Conservation (phyloP, 768 basidiomycete species). For the Russula ochroleuca region DNA sequence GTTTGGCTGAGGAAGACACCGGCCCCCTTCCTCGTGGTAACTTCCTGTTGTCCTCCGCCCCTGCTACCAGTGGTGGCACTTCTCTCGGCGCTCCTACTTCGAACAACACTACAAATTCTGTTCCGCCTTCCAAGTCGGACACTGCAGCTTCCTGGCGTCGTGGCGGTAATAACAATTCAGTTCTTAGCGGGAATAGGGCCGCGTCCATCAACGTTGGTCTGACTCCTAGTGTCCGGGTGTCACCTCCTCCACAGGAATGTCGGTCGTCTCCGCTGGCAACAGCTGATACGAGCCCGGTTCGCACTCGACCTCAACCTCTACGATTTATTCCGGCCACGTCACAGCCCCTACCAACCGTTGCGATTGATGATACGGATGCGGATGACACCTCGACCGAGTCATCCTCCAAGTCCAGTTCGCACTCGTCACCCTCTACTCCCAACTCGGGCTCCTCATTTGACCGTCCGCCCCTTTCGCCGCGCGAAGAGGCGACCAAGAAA, state of each 20-base stretch:
- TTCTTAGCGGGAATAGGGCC: slow-evolving; percentile 60
- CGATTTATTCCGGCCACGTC: slow-evolving; percentile 49
- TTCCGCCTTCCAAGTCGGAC: slow-evolving; percentile 74
- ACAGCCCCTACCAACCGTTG: slow-evolving; percentile 26
- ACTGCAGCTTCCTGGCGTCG: slow-evolving; percentile 78
- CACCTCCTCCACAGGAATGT: slow-evolving; percentile 64
- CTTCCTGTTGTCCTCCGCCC: slow-evolving; percentile 46
- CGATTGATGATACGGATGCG: slow-evolving; percentile 29
- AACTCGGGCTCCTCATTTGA: slow-evolving; percentile 59
- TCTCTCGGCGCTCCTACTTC: slow-evolving; percentile 54
- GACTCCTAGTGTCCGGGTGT: slow-evolving; percentile 66
- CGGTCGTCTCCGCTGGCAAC: slow-evolving; percentile 47
- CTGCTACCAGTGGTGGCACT: slow-evolving; percentile 68
- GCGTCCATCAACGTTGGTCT: slow-evolving; percentile 38
- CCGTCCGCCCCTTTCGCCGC: slow-evolving; percentile 62
- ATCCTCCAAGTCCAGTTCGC: slow-evolving; percentile 51
- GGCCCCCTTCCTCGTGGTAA: slow-evolving; percentile 25
- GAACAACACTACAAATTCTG: slow-evolving; percentile 36
- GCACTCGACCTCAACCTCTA: slow-evolving; percentile 57
- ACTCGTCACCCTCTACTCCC: slow-evolving; percentile 70
- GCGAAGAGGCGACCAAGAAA: slow-evolving; percentile 84
- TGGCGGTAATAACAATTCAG: slow-evolving; percentile 62
- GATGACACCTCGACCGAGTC: slow-evolving; percentile 35
- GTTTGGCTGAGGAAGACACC: slow-evolving; percentile 41
- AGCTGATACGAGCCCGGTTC: slow-evolving; percentile 37